Evolutionary conservation across 441 rosid species (phyloP), one percentile per base, ranked within the genome.

Genomic region (Raphanus hybrid): DNA sequence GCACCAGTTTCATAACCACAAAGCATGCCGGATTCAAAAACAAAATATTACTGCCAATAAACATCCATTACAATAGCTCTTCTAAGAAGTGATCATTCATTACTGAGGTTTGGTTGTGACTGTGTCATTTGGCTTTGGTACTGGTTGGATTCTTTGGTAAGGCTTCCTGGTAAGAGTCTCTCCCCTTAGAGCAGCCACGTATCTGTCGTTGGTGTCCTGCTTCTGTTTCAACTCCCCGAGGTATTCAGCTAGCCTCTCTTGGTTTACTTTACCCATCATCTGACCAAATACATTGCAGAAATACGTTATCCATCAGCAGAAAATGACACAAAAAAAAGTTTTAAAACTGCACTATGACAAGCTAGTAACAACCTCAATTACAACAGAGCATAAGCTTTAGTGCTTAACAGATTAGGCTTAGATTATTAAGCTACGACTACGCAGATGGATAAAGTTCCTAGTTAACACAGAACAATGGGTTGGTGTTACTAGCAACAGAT

Each of bases 211-310:
- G 7, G 97, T 96, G 75, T 93, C 89, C 84, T 96, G 94, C 78
- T 90, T 96, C 70, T 95, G 84, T 86, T 93, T 85, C 76, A 96
- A 81, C 86, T 96, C 98, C 64, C 94, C 92, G 1, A 96, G 96
- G 81, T 87, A 96, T 62, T 92, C 99, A 6, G 94, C 97, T 67
- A 96, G 80, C 76, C 99, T 85, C 80, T 93, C 97, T 81, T 84
- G 87, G 77, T 93, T 92, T 14, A 90, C 97, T 86, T 84, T 88
- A 48, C 92, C 97, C 98, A 96, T 90, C 97, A 93, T 87, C 99
- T 94, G 84, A 57, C 65, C 60, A 76, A 43, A 52, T 61, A 67
- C 59, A 57, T 60, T 70, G n/a, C 78, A 81, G 3, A 69, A 18
- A 82, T 3, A 69, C 8, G 67, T 18, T 18, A 12, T 27, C 41